These are phyloP conservation scores for Metschnikowia colocasiae DNA, from an alignment of 805 yeast genomes.

Conservation along the genomic window DNA sequence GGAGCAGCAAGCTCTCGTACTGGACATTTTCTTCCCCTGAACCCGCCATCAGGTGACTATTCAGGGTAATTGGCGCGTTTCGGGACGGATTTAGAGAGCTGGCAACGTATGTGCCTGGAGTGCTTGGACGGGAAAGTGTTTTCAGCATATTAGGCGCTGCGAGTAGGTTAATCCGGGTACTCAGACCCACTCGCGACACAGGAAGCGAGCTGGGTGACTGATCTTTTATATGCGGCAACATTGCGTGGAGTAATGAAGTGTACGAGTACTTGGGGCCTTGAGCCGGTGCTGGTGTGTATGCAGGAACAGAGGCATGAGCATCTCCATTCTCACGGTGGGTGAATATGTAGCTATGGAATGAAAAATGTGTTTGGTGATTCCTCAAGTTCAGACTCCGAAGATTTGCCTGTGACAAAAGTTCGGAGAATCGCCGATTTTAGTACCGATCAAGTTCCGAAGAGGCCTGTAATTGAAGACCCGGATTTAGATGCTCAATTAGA, in stretches of 20 bases:
- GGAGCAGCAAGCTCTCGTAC: slow-evolving; percentile 33
- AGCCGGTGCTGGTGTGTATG: not conserved
- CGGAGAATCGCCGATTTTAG: not conserved
- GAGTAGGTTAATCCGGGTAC: slow-evolving; percentile 29
- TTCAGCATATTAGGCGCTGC: slow-evolving; percentile 6
- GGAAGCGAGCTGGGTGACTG: slow-evolving; percentile 31
- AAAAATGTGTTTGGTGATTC: slow-evolving; percentile 15
- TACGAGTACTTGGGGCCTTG: not conserved
- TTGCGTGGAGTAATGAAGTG: slow-evolving; percentile 7
- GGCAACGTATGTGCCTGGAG: slow-evolving; percentile 27
- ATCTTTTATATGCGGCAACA: slow-evolving; percentile 29
- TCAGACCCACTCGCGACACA: slow-evolving; percentile 35
- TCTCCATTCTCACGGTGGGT: not conserved
- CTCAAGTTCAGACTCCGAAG: slow-evolving; percentile 14
- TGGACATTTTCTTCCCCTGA: slow-evolving; percentile 24
- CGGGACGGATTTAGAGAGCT: slow-evolving; percentile 39
- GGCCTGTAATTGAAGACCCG: not conserved
- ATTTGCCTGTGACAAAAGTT: not conserved
- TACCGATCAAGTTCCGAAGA: not conserved
- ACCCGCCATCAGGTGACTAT: slow-evolving; percentile 14
- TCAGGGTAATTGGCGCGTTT: slow-evolving; percentile 26
- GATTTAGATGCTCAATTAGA: slow-evolving; percentile 1
- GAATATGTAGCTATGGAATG: slow-evolving; percentile 6
- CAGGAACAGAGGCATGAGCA: not conserved
- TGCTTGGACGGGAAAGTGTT: slow-evolving; percentile 16